Conservation (phyloP, 441 rosid species). For the Geranium incanum region DNA sequence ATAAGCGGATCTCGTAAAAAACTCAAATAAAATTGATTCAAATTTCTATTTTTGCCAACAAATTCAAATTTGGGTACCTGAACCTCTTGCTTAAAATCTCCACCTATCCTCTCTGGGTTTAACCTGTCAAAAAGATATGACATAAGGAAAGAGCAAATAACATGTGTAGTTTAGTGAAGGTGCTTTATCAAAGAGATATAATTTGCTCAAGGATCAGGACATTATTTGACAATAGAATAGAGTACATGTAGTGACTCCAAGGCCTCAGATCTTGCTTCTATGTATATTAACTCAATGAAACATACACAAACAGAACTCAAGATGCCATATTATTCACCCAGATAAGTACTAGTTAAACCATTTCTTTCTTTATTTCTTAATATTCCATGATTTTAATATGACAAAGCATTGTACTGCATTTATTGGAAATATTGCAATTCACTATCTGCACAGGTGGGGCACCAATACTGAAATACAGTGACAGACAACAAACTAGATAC, state of each 20-base stretch:
- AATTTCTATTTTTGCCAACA: not conserved
- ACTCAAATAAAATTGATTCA: not conserved
- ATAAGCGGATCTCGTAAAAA: not conserved
- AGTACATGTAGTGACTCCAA: not conserved
- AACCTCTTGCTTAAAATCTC: constrained; percentile 87
- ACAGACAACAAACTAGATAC: constrained; percentile 5
- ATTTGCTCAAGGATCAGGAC: not conserved
- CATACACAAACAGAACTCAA: not conserved
- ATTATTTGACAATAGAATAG: not conserved
- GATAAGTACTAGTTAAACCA: not conserved
- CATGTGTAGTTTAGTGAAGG: not conserved
- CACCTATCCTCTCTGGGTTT: constrained; percentile 91
- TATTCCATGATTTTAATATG: not conserved
- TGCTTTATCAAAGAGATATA: not conserved
- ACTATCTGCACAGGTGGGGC: constrained; percentile 1
- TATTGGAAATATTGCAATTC: not conserved
- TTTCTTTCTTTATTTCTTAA: not conserved
- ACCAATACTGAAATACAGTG: constrained; percentile 6
- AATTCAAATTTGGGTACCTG: constrained; percentile 38
- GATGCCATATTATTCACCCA: not conserved
- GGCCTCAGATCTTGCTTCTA: not conserved
- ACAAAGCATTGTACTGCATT: not conserved
- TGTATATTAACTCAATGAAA: not conserved
- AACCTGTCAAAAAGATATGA: constrained; percentile 35
- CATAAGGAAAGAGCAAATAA: not conserved